Percentiles rank a stretch among this genome's conserved stretches.
phyloP scores from a whole-genome alignment of 257 asterid genomes.

The Gentiana macrophylla region DNA sequence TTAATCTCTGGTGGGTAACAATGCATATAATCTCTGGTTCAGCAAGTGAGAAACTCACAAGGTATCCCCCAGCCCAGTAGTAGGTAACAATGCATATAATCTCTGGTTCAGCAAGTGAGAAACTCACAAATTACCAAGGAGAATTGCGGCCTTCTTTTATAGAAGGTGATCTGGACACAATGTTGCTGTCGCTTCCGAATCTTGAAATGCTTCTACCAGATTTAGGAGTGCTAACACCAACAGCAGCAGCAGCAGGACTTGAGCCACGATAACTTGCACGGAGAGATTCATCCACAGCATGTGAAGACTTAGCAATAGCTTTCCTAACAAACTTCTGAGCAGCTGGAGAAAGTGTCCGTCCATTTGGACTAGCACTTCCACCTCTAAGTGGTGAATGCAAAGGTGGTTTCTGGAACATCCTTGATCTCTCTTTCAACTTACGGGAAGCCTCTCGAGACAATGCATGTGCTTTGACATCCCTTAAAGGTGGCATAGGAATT shows the following conservation, averaged over 20 bases:
- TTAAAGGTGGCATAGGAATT: slow-evolving; percentile 78
- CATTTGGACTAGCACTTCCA: slow-evolving; percentile 77
- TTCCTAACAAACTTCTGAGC: slow-evolving; percentile 89
- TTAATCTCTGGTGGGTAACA: background rate
- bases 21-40: background rate
- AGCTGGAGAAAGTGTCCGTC: slow-evolving; percentile 59
- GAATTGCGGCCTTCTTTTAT: slow-evolving; percentile 53
- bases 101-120: background rate
- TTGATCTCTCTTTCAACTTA: slow-evolving; percentile 77
- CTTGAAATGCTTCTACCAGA: slow-evolving; percentile 85
- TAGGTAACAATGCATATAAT: no score
- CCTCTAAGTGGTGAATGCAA: slow-evolving; percentile 83
- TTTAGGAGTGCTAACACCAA: slow-evolving; percentile 71
- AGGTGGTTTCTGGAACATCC: slow-evolving; percentile 89
- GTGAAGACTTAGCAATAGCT: slow-evolving; percentile 80
- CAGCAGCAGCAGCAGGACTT: slow-evolving; percentile 85
- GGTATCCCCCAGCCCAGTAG: slow-evolving; percentile 21
- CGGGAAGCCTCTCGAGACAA: slow-evolving; percentile 91
- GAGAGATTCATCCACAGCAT: slow-evolving; percentile 71
- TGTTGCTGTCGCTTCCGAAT: slow-evolving; percentile 55
- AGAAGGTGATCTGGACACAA: slow-evolving; percentile 65
- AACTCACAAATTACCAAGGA: slow-evolving; percentile 42
- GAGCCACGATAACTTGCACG: slow-evolving; percentile 28
- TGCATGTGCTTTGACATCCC: slow-evolving; percentile 83
- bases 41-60: slow-evolving; percentile 3